A percentile compares a stretch with the other conserved stretches of the same genome.
Evolutionary conservation across 306 rosid species (phyloP).

Genomic region (Quercus engelmannii): DNA sequence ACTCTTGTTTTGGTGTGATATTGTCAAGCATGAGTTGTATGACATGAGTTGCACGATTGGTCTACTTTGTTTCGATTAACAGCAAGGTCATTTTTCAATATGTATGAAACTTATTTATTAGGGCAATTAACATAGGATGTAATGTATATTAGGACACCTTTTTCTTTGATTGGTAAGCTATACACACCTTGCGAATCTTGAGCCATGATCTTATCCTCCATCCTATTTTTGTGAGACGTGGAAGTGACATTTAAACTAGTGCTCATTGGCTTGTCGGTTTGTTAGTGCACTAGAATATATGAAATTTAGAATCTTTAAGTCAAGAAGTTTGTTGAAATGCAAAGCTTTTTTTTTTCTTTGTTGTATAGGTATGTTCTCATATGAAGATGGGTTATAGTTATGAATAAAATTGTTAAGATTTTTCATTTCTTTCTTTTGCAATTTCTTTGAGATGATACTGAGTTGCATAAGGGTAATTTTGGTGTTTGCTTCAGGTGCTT

Average conservation of each 20-base stretch:
- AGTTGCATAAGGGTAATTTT: background rate
- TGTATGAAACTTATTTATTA: background rate
- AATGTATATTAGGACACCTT: no score
- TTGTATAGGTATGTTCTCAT: background rate
- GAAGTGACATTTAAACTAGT: no score
- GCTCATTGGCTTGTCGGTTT: background rate
- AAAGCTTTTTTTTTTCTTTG: background rate
- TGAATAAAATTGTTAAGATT: background rate
- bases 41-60: no score
- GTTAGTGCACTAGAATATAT: background rate
- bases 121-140: background rate
- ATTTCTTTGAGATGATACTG: background rate
- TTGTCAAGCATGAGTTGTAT: no score
- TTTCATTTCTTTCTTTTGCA: background rate
- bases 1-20: no score
- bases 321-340: background rate
- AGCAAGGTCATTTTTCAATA: background rate
- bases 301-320: background rate
- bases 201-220: no score
- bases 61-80: no score
- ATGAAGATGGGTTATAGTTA: background rate
- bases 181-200: no score
- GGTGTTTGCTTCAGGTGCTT: conserved; percentile 45
- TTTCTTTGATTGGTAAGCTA: no score
- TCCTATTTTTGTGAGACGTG: no score